A percentile compares a stretch with the other conserved stretches of the same genome.
phyloP scores from a whole-genome alignment of 345 rosid species.

The Gossypium ekmanianum region DNA sequence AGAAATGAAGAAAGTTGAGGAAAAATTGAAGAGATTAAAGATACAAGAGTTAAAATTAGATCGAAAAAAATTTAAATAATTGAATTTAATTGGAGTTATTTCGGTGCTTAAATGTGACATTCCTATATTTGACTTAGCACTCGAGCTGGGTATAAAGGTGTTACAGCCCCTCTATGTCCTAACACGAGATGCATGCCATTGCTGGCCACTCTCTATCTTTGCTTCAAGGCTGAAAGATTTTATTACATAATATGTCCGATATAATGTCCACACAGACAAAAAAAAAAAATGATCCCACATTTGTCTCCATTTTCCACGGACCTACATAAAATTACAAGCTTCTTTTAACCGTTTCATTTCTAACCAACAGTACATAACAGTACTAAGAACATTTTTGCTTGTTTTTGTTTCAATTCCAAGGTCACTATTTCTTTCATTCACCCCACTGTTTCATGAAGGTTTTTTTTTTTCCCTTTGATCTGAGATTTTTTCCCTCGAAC shows the following conservation, averaged over 20 bases:
- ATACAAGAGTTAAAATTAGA: too few relatives aligned
- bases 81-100: too few relatives aligned
- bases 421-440: background rate
- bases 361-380: background rate
- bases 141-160: too few relatives aligned
- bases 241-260: background rate
- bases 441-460: background rate
- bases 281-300: background rate
- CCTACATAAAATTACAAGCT: background rate
- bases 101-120: too few relatives aligned
- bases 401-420: background rate
- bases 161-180: background rate
- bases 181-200: background rate
- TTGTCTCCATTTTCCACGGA: conserved; percentile 15
- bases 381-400: background rate
- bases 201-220: background rate
- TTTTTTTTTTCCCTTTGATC: background rate
- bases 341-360: background rate
- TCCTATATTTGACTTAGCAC: too few relatives aligned
- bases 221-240: background rate
- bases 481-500: conserved; percentile 2
- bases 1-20: too few relatives aligned
- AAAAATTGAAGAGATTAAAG: too few relatives aligned
- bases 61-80: too few relatives aligned
- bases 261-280: background rate